Base-by-base conservation (phyloP, 2,329 filamentous ascomycete species). In the Didymella lethalis region DNA sequence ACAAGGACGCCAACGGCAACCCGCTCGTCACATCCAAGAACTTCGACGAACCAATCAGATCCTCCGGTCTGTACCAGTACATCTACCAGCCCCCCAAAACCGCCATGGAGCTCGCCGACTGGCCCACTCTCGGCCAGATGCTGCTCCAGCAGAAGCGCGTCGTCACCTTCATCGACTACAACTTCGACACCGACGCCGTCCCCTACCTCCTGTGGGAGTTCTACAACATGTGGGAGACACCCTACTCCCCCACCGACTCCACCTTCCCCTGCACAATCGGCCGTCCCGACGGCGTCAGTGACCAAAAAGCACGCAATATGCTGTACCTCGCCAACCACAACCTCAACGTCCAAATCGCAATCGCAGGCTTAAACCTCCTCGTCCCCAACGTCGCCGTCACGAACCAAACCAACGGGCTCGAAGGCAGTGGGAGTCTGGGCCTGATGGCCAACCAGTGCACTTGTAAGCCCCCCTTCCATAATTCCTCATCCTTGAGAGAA, bases 321-420 rank as follows among this genome's bases (percentile, higher is more conserved):
- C 81, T 97, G 77, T 96, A 94, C 74, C 84, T 97, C 70, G 87
- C 91, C 68, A 98, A 97, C 77, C 93, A 97, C 80, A 97, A 98
- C 75, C 83, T 97, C 57, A 97, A 97, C 75, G 85, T 96, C 62
- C 84, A 85, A 52, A 78, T 96, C 40, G 63, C 61, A 1, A 63
- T 69, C 16, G 68, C 68, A 10, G 73, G 74, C 0, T 44, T 64
- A 5, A 68, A 58, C 43, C 51, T 78, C 7, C 54, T 79, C 28
- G 70, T 78, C 3, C 77, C 77, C 14, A 77, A 79, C 31, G 72
- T 70, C 0, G 75, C 72, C 4, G 60, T 63, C 5, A 66, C 78
- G 16, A 75, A 74, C 34, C 57, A 67, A 10, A 78, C 76, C 2
- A 79, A 79, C 46, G 74, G 68, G 2, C 48, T 74, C 1, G 67